phyloP scores from a whole-genome alignment of 176 grass and related monocot genomes.

The Thinopyrum elongatum region DNA sequence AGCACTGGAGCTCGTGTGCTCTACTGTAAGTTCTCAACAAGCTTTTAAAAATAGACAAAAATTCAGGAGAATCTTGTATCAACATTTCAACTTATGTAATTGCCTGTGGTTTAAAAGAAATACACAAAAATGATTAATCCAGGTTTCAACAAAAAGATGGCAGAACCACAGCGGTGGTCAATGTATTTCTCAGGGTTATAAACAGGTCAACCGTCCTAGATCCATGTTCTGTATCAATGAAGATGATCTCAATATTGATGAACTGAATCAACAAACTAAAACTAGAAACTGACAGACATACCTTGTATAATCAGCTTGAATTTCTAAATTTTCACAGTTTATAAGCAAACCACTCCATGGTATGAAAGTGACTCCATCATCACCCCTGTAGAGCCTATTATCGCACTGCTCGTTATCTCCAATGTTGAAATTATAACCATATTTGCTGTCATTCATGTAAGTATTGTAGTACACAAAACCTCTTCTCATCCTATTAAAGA shows the following conservation, averaged over 20 bases:
- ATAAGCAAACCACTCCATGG: slow-evolving; percentile 97
- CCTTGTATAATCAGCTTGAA: slow-evolving; percentile 99
- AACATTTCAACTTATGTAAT: slow-evolving; percentile 7
- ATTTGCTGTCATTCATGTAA: slow-evolving; percentile 79
- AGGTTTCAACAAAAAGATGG: slow-evolving; percentile 4
- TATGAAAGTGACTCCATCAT: slow-evolving; percentile 79
- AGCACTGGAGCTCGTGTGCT: neutral
- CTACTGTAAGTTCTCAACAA: neutral
- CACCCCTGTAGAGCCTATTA: slow-evolving; percentile 63
- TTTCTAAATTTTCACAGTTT: slow-evolving; percentile 85
- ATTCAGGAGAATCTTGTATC: neutral
- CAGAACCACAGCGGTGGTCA: neutral
- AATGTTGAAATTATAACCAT: slow-evolving; percentile 71
- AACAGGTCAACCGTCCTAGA: neutral
- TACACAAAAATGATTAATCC: neutral
- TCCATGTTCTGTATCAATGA: neutral
- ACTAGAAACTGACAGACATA: slow-evolving; percentile 10
- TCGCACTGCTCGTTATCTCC: slow-evolving; percentile 20
- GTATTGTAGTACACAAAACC: slow-evolving; percentile 79
- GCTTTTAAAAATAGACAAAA: neutral
- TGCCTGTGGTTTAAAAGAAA: neutral
- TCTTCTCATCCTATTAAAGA: slow-evolving; percentile 66
- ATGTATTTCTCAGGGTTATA: slow-evolving; percentile 1
- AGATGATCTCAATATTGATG: neutral
- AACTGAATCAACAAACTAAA: slow-evolving; percentile 36